phyloP scores from a whole-genome alignment of 331 rosid genomes.

The Pyrus hybrid region DNA sequence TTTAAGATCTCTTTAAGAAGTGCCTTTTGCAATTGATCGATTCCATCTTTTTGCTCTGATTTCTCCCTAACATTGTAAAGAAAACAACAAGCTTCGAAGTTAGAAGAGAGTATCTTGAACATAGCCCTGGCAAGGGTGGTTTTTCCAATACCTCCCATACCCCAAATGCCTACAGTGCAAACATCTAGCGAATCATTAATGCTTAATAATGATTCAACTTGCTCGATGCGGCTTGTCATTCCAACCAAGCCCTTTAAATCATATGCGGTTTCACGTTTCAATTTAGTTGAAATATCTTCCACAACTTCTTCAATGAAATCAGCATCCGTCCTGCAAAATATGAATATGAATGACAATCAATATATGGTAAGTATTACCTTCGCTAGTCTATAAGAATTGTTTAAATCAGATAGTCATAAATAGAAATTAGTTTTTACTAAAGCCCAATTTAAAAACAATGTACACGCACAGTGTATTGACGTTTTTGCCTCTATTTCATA shows the following conservation, averaged over 20 bases:
- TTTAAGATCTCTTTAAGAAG: neutral
- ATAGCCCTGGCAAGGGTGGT: slow-evolving; percentile 5
- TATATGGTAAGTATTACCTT: neutral
- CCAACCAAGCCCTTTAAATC: neutral
- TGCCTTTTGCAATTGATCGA: neutral
- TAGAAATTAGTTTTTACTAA: neutral
- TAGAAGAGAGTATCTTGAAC: no score
- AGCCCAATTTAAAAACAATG: no score
- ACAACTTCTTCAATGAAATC: slow-evolving; percentile 1
- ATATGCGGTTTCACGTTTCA: neutral
- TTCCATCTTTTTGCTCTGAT: neutral
- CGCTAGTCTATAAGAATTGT: neutral
- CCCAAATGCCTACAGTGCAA: slow-evolving; percentile 2
- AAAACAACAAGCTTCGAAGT: neutral
- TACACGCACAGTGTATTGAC: no score
- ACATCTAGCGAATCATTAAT: no score
- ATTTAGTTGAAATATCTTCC: neutral
- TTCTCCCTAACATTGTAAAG: neutral
- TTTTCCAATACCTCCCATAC: slow-evolving; percentile 6
- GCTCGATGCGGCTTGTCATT: neutral
- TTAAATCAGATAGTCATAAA: no score
- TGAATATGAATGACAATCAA: neutral
- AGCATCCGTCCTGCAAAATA: slow-evolving; percentile 9
- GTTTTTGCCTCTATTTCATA: no score
- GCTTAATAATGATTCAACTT: neutral